phyloP scores from a whole-genome alignment of 441 rosid species.

The Pelargonium cotyledonis region DNA sequence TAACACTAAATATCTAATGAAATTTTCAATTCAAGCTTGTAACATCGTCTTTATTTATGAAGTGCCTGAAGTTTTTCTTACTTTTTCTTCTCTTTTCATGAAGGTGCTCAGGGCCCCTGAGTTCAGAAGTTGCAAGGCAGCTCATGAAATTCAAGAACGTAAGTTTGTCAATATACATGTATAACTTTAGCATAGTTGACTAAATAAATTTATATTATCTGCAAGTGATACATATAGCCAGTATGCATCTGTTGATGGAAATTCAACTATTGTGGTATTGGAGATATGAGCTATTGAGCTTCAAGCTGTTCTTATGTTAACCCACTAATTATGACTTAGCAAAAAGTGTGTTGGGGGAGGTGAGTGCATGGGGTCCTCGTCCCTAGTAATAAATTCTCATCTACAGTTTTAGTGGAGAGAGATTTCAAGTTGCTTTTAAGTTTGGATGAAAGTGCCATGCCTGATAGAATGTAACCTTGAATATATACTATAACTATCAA shows the following conservation, averaged over 20 bases:
- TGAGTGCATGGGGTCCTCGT: too few relatives aligned
- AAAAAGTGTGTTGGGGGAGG: too few relatives aligned
- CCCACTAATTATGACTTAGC: background rate
- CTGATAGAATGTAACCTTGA: background rate
- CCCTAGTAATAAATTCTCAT: too few relatives aligned
- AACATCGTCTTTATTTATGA: background rate
- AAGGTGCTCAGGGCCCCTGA: conserved; percentile 62
- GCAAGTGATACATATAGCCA: background rate
- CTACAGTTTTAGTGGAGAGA: too few relatives aligned
- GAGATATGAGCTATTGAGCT: background rate
- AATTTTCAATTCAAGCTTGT: background rate
- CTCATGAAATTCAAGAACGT: conserved; percentile 63
- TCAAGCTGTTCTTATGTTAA: background rate
- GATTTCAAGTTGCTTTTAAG: too few relatives aligned
- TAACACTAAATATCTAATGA: too few relatives aligned
- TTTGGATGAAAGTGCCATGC: too few relatives aligned
- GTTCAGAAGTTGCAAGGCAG: conserved; percentile 56
- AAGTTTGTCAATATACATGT: conserved; percentile 24
- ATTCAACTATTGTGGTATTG: background rate
- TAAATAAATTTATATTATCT: background rate
- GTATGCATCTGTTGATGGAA: background rate
- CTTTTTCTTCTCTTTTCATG: conserved; percentile 16
- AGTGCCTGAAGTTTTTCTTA: background rate
- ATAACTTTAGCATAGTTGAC: background rate
- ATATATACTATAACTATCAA: background rate